Percentiles rank a stretch among this genome's conserved stretches.
These are phyloP conservation scores for Ilex paraguariensis DNA, from an alignment of 305 asterid genomes.

Conservation along the genomic window DNA sequence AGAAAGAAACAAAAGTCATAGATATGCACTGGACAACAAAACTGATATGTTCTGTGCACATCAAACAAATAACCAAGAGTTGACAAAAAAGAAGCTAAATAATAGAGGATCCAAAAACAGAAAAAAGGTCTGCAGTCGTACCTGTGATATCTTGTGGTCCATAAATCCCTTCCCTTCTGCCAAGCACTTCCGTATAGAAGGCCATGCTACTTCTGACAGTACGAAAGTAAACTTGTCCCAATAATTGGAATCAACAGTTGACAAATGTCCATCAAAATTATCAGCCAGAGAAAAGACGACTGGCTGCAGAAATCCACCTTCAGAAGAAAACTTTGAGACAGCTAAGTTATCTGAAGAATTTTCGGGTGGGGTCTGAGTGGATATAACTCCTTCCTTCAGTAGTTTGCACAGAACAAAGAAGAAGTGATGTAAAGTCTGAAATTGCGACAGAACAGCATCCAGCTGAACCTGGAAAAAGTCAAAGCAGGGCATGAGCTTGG, in stretches of 20 bases:
- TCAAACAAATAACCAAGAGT: too few relatives aligned
- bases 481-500: background rate
- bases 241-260: constrained; percentile 40
- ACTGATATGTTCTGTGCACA: too few relatives aligned
- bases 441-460: constrained; percentile 72
- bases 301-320: constrained; percentile 91
- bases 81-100: too few relatives aligned
- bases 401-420: constrained; percentile 88
- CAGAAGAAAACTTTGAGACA: constrained; percentile 44
- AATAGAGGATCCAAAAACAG: too few relatives aligned
- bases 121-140: constrained; percentile 1
- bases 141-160: constrained; percentile 78
- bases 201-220: constrained; percentile 77
- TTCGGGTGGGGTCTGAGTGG: constrained; percentile 26
- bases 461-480: constrained; percentile 63
- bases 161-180: constrained; percentile 78
- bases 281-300: constrained; percentile 35
- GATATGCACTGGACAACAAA: constrained; percentile 10
- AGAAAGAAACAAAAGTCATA: constrained; percentile 14
- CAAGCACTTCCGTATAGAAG: constrained; percentile 69
- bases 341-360: constrained; percentile 33
- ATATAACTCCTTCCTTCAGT: constrained; percentile 76
- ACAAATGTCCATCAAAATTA: constrained; percentile 27
- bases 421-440: constrained; percentile 82
- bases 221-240: constrained; percentile 74